phyloP scores from a whole-genome alignment of 2,329 filamentous ascomycete species.

The Aureobasidium sp. region DNA sequence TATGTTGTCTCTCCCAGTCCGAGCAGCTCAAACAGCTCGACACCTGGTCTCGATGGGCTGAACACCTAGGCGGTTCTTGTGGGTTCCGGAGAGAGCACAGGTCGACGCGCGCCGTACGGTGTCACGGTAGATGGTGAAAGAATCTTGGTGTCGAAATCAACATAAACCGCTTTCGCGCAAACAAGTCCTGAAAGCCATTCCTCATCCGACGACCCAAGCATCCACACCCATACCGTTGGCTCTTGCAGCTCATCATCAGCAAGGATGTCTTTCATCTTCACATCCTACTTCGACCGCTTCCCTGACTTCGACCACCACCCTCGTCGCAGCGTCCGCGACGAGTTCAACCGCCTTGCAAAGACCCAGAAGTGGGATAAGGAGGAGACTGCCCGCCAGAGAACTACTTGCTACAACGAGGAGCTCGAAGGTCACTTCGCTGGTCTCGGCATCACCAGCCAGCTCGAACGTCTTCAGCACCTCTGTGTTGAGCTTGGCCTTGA shows the following conservation, averaged over 20 bases:
- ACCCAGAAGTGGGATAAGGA: background rate
- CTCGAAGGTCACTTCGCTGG: background rate
- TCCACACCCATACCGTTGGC: background rate
- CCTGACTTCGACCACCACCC: background rate
- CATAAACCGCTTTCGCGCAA: background rate
- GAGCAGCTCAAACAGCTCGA: no score
- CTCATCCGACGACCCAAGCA: no score
- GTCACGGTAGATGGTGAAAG: no score
- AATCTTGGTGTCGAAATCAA: background rate
- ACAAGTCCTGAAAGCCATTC: background rate
- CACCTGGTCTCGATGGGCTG: no score
- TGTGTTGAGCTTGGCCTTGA: conserved; percentile 12
- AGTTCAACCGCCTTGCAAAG: background rate
- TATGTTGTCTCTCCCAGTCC: no score
- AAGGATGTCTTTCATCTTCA: background rate
- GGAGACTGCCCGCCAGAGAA: background rate
- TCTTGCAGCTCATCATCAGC: background rate
- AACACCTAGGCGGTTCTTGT: no score
- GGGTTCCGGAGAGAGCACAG: no score
- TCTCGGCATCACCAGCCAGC: background rate
- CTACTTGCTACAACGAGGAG: background rate
- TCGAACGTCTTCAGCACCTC: conserved; percentile 12
- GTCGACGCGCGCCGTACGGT: no score
- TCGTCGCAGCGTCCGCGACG: background rate
- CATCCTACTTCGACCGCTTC: background rate